These are phyloP conservation scores for Neodidymelliopsis sp. DNA, from an alignment of 2,329 filamentous ascomycete genomes.

Conservation along the genomic window DNA sequence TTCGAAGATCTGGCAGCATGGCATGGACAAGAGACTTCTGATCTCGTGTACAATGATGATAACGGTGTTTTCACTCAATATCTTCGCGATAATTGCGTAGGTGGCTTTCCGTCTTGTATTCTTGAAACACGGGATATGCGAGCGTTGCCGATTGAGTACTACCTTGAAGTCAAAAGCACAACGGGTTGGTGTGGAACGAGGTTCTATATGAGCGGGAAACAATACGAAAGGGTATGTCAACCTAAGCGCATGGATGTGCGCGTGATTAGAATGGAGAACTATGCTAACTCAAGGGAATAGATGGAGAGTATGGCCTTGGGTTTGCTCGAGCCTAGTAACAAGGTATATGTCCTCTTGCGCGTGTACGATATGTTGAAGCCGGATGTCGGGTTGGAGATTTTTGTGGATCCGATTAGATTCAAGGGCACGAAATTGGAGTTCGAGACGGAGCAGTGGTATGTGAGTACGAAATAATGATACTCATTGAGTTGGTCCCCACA, in stretches of 20 bases:
- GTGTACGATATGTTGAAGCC: constrained; percentile 13
- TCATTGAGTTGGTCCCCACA: too few species aligned
- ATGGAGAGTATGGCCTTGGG: not conserved
- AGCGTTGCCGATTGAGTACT: constrained; percentile 48
- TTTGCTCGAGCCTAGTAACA: not conserved
- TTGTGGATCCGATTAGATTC: constrained; percentile 16
- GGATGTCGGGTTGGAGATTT: constrained; percentile 12
- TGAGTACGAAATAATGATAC: too few species aligned
- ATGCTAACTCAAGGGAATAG: too few species aligned
- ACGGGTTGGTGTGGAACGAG: constrained; percentile 47
- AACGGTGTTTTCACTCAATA: constrained; percentile 44
- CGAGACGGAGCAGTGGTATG: constrained; percentile 14
- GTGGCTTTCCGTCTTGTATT: constrained; percentile 41
- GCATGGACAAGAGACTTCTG: constrained; percentile 55
- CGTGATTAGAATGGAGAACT: not conserved
- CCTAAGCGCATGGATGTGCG: too few species aligned
- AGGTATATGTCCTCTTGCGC: constrained; percentile 20
- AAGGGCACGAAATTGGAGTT: constrained; percentile 11
- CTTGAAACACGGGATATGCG: constrained; percentile 37
- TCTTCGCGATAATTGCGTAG: constrained; percentile 31
- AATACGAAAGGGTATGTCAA: constrained; percentile 48
- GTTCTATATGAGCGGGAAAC: constrained; percentile 58
- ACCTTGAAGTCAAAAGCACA: constrained; percentile 62
- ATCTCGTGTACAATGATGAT: constrained; percentile 56
- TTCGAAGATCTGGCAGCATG: constrained; percentile 64